phyloP scores from a whole-genome alignment of 768 basidiomycete genomes.

The Termitomyces sp. region DNA sequence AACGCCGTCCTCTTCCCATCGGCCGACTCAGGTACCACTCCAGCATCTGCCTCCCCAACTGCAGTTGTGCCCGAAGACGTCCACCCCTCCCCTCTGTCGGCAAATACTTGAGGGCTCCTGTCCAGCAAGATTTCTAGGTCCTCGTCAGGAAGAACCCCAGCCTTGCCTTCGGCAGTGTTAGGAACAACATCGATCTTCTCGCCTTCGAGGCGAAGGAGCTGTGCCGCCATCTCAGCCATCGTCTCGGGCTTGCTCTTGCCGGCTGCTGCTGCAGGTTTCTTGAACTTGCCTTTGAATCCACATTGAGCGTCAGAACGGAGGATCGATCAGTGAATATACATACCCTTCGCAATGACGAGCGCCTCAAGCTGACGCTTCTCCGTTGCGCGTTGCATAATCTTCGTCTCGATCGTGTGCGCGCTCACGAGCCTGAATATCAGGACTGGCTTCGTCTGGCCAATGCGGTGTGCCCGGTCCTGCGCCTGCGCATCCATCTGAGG shows the following conservation, averaged over 20 bases:
- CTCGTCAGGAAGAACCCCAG: slow-evolving; percentile 73
- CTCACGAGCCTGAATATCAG: slow-evolving; percentile 86
- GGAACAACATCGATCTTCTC: slow-evolving; percentile 89
- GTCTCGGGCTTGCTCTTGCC: slow-evolving; percentile 52
- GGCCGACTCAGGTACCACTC: not conserved
- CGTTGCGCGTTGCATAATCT: slow-evolving; percentile 83
- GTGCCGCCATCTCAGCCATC: slow-evolving; percentile 77
- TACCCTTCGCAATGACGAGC: slow-evolving; percentile 91
- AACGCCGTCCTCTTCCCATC: slow-evolving; percentile 54
- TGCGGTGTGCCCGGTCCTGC: slow-evolving; percentile 92
- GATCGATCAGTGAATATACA: not conserved
- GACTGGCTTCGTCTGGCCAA: slow-evolving; percentile 90
- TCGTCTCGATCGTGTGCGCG: slow-evolving; percentile 87
- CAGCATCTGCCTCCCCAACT: slow-evolving; percentile 1
- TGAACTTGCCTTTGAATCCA: slow-evolving; percentile 67
- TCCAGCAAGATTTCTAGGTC: slow-evolving; percentile 83
- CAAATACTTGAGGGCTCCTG: slow-evolving; percentile 69
- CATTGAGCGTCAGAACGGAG: not conserved
- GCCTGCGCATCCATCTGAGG: slow-evolving; percentile 98
- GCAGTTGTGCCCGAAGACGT: slow-evolving; percentile 37
- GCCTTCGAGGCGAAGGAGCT: slow-evolving; percentile 75
- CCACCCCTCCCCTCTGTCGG: slow-evolving; percentile 72
- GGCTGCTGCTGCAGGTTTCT: slow-evolving; percentile 58
- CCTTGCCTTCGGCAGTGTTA: slow-evolving; percentile 64
- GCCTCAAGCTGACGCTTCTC: slow-evolving; percentile 92